Base-by-base conservation (phyloP, 2,329 filamentous ascomycete genomes). In the Colletotrichum godetiae region DNA sequence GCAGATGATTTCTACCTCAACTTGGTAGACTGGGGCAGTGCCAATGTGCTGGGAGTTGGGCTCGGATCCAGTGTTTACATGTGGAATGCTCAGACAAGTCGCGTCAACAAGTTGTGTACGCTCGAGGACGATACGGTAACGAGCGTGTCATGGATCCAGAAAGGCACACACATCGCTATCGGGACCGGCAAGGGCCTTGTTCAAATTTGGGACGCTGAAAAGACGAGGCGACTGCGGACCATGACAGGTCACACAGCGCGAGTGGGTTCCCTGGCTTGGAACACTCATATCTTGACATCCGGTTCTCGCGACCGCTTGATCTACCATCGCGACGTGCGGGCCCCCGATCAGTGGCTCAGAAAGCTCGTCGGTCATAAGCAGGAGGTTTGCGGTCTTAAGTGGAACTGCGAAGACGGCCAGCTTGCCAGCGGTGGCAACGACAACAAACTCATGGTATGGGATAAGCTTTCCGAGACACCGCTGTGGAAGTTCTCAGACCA, bases 391-490 rank as follows among this genome's bases (percentile, higher is more conserved):
- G 97, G 97, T 10, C 85, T 99, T 63, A 95, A 95, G 78, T 99
- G 97, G 97, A 99, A 99, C 79, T 94, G 94, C 70, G 95, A 98
- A 77, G 96, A 98, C 78, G 94, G 95, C 5, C 97, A 99, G 81
- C 88, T 99, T 31, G 97, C 97, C 13, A 97, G 94, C 68, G 97
- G 97, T 62, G 97, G 97, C 6, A 99, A 99, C 82, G 97, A 99
- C 85, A 99, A 99, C 85, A 98, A 98, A 81, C 88, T 99, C 58
- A 97, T 98, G 90, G 95, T 99, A 29, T 99, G 97, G 97, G 97
- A 99, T 79, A 97, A 97, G 81, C 88, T 98, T 72, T 94, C 92
- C n/a, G 94, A 97, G 77, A 94, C 95, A 8, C 97, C 97, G 1
- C 88, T 97, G 2, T 98, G 94, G 88, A 97, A 97, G 78, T 98